Percentiles rank a stretch among this genome's conserved stretches.
Evolutionary conservation across 139 green algal species (phyloP).

Genomic region (Picochlorum sp.): DNA sequence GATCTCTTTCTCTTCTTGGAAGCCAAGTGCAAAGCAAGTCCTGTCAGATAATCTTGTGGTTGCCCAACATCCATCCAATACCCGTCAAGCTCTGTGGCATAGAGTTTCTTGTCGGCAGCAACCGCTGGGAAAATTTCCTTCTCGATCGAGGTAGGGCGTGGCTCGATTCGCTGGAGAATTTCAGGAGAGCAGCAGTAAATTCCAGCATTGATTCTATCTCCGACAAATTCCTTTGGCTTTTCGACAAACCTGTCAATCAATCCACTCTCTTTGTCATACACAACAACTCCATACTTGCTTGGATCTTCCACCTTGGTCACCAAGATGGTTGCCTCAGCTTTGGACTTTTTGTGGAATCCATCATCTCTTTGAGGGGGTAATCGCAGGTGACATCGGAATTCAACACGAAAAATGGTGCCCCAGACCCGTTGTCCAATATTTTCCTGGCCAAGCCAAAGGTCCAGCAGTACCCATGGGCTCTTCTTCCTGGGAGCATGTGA

Average conservation of each 20-base stretch:
- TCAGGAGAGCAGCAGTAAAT: constrained; percentile 85
- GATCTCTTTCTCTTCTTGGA: constrained; percentile 49
- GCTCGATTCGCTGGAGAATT: constrained; percentile 87
- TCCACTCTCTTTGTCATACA: constrained; percentile 66
- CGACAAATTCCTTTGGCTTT: constrained; percentile 94
- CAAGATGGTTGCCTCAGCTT: constrained; percentile 88
- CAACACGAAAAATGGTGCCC: constrained; percentile 93
- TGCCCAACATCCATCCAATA: constrained; percentile 99
- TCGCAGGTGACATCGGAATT: constrained; percentile 98
- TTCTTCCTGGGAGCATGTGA: constrained; percentile 86
- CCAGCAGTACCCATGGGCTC: constrained; percentile 97
- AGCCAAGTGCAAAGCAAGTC: constrained; percentile 80
- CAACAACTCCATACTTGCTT: constrained; percentile 95
- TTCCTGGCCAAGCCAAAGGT: constrained; percentile 80
- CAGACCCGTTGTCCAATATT: constrained; percentile 77
- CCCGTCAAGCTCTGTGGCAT: constrained; percentile 76
- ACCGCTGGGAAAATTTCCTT: constrained; percentile 94
- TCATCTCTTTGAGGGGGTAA: constrained; percentile 85
- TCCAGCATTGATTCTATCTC: constrained; percentile 98
- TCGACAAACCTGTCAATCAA: constrained; percentile 91
- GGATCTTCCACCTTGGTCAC: constrained; percentile 88
- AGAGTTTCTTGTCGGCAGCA: constrained; percentile 74
- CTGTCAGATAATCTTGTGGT: constrained; percentile 85
- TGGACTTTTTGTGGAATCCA: constrained; percentile 61
- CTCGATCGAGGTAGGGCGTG: constrained; percentile 88